Evolutionary conservation across 2,329 filamentous ascomycete species (phyloP).

Genomic region (Pyrenophora seminiperda): DNA sequence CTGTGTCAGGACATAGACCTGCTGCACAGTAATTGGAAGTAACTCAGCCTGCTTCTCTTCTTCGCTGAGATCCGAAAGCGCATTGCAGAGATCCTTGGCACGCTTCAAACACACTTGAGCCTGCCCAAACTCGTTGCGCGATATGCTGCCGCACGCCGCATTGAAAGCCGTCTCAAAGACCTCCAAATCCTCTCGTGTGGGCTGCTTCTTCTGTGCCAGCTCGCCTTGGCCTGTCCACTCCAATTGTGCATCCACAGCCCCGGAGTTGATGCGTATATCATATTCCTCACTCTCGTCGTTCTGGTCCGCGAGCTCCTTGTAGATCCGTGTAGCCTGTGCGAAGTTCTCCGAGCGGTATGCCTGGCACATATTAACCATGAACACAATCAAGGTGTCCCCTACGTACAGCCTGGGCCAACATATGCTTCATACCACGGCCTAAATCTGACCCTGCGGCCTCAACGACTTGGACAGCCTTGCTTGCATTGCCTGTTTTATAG

Average conservation of each 20-base stretch:
- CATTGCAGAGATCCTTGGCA: conserved; percentile 72
- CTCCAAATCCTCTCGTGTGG: conserved; percentile 67
- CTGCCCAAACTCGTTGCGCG: conserved; percentile 67
- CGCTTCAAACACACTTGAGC: conserved; percentile 71
- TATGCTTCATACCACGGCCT: conserved; percentile 61
- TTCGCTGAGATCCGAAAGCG: conserved; percentile 72
- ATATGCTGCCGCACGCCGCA: conserved; percentile 73
- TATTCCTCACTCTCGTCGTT: conserved; percentile 67
- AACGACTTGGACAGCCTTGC: conserved; percentile 65
- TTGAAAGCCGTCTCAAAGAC: conserved; percentile 85
- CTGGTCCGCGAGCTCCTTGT: conserved; percentile 61
- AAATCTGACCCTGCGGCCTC: conserved; percentile 38
- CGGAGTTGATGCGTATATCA: conserved; percentile 77
- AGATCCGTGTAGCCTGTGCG: conserved; percentile 66
- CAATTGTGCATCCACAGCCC: conserved; percentile 73
- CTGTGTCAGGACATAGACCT: conserved; percentile 72
- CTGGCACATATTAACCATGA: conserved; percentile 31
- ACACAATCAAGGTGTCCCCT: background rate
- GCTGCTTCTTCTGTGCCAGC: conserved; percentile 60
- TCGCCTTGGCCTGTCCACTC: conserved; percentile 68
- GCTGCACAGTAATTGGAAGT: conserved; percentile 75
- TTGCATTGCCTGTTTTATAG: conserved; percentile 75
- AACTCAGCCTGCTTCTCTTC: conserved; percentile 77
- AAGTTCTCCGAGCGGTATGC: conserved; percentile 79
- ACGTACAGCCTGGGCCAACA: conserved; percentile 66